These are phyloP conservation scores for Sporothrix euskadiensis DNA, from an alignment of 2,329 filamentous ascomycete species.

Conservation along the genomic window DNA sequence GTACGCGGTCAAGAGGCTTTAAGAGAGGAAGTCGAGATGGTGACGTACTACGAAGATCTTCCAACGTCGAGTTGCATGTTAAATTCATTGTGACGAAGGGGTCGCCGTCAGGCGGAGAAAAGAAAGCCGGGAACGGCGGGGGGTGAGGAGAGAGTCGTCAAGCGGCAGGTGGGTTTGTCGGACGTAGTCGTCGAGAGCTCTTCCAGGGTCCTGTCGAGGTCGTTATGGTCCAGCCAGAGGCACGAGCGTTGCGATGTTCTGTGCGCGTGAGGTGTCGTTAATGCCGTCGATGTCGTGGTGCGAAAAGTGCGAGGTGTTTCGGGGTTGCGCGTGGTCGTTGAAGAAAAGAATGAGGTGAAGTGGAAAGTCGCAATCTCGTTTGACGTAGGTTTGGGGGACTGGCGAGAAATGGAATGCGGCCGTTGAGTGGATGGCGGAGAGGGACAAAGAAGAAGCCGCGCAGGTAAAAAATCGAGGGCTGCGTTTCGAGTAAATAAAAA, in stretches of 20 bases:
- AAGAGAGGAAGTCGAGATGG: neutral
- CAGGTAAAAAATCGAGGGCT: conserved; percentile 6
- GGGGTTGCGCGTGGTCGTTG: neutral
- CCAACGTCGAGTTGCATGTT: conserved; percentile 48
- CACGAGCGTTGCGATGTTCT: neutral
- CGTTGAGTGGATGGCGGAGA: neutral
- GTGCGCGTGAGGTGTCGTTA: neutral
- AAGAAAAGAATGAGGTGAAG: conserved; percentile 12
- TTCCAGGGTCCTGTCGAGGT: neutral
- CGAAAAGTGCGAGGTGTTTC: neutral
- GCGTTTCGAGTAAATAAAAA: conserved; percentile 5
- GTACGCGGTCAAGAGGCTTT: neutral
- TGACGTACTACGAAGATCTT: conserved; percentile 45
- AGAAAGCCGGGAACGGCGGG: neutral
- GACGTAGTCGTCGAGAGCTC: conserved; percentile 8
- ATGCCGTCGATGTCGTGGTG: neutral
- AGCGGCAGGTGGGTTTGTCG: neutral
- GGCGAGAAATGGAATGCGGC: conserved; percentile 2
- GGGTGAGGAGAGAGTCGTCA: neutral
- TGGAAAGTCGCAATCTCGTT: conserved; percentile 10
- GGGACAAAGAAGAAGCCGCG: conserved; percentile 1
- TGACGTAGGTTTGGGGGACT: neutral
- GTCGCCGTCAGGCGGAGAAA: conserved; percentile 12
- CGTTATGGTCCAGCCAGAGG: neutral
- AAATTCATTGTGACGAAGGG: conserved; percentile 39